Evolutionary conservation across 2,329 filamentous ascomycete species (phyloP), one percentile per base, ranked within the genome.

Genomic region (Phialophora tarda): DNA sequence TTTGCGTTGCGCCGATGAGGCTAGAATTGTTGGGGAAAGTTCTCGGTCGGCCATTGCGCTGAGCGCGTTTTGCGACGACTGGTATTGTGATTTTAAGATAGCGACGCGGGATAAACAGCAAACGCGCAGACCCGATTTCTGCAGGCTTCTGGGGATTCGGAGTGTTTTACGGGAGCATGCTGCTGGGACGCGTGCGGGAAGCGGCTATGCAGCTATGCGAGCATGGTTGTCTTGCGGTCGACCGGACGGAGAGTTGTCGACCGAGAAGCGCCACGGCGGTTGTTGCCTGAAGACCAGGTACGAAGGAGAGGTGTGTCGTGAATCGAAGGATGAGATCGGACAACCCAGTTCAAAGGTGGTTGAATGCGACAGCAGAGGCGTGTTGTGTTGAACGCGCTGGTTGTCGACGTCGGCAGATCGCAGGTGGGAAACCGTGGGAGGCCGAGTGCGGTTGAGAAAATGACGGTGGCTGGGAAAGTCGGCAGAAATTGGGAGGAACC

Each of bases 1-100:
- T 66, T 76, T 78, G 71, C 76, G 76, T 66, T 76, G 74, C 68
- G 77, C 75, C 14, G 66, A 68, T 23, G 67, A 71, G 44, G 70
- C 57, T 59, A 68, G 41, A 12, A 71, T 64, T 24, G 68, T 71
- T 4, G 71, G 71, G 21, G 71, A 73, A 8, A 62, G 56, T 60
- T 73, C 64, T 57, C 67, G 63, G 59, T 67, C 59, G 57, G 68
- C 68, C 69, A 71, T 71, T 54, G 53, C 61, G 24, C 26, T 53
- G 24, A 24, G 21, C 24, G 60, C 24, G 54, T 41, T 34, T 53
- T 55, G 53, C 24, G 28, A 12, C 24, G 21, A 10, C 26, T 41
- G n/a, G 28, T 51, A 44, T 23, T 53, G n/a, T 28, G 59, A 8
- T n/a, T 44, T 7, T n/a, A n/a, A 41, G 17, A 44, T 44, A 30